Conservation (phyloP, 2,329 filamentous ascomycete genomes). For the Penicillium sp. region DNA sequence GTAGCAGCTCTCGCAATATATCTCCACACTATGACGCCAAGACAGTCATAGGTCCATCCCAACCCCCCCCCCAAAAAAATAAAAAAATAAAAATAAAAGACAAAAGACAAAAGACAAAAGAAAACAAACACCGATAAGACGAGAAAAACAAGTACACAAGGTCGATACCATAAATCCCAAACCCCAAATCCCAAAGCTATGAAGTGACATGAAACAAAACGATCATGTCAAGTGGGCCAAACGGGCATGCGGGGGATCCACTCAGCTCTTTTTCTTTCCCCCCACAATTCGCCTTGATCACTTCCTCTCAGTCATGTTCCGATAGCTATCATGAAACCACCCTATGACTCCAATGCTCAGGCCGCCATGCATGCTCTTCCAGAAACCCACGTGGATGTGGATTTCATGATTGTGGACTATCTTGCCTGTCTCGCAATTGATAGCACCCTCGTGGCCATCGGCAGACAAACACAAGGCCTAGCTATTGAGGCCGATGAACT, state of each 20-base stretch:
- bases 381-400: slow-evolving; percentile 48
- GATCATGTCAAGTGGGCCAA: not conserved
- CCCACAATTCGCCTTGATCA: not conserved
- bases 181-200: too few species aligned
- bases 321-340: not conserved
- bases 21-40: too few species aligned
- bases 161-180: too few species aligned
- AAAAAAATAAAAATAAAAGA: too few species aligned
- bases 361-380: slow-evolving; percentile 24
- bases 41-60: too few species aligned
- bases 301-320: not conserved
- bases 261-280: not conserved
- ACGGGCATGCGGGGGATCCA: not conserved
- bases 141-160: too few species aligned
- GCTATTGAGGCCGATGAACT: slow-evolving; percentile 8
- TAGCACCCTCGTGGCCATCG: slow-evolving; percentile 40
- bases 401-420: slow-evolving; percentile 60
- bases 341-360: not conserved
- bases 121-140: too few species aligned
- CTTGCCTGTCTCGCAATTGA: slow-evolving; percentile 50
- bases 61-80: too few species aligned
- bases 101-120: too few species aligned
- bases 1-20: too few species aligned
- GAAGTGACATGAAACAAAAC: too few species aligned
- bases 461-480: slow-evolving; percentile 4